Evolutionary conservation across 768 basidiomycete species (phyloP), one percentile per base, ranked within the genome.

Genomic region (Lactarius trivialis): DNA sequence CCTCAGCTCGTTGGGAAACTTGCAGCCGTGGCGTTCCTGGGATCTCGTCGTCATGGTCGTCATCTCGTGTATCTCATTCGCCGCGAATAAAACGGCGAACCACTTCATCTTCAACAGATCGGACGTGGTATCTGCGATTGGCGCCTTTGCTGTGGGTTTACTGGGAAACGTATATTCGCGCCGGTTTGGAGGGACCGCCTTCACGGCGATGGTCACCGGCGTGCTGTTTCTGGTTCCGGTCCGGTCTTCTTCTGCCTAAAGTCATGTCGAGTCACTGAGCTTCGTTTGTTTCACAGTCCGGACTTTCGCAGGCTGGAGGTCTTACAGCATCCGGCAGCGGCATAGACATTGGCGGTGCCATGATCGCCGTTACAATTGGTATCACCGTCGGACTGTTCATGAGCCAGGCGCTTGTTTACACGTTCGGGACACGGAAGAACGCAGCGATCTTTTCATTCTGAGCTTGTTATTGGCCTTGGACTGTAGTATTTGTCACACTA

Each of bases 131-230:
- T 89, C 88, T 55, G 87, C 88, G 14, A 88, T 91, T 67, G 89
- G 89, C 0, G 89, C 89, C 5, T 91, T 91, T 65, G 86, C 82
- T 0, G 84, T 89, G 32, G 88, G 89, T 24, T 64, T 91, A 28
- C 74, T 91, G 19, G 89, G 89, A 3, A 91, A 91, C 67, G 73
- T 85, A 1, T 91, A 91, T 72, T 90, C 89, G 36, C 79, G 90
- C 50, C 82, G 82, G 69, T 87, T 89, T 80, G 81, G 86, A 4
- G 90, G 90, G 7, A 92, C 90, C 1, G 91, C 91, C 24, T 93
- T 93, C 73, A 91, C 89, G 7, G 85, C 85, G 1, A 93, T 93
- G 91, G 89, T 92, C 32, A 88, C 89, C n/a, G 91, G 90, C 49
- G 88, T 94, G 17, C 73, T 91, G 61, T 90, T 93, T 72, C 76